phyloP scores from a whole-genome alignment of 139 green algal genomes.

The Picochlorum sp. region DNA sequence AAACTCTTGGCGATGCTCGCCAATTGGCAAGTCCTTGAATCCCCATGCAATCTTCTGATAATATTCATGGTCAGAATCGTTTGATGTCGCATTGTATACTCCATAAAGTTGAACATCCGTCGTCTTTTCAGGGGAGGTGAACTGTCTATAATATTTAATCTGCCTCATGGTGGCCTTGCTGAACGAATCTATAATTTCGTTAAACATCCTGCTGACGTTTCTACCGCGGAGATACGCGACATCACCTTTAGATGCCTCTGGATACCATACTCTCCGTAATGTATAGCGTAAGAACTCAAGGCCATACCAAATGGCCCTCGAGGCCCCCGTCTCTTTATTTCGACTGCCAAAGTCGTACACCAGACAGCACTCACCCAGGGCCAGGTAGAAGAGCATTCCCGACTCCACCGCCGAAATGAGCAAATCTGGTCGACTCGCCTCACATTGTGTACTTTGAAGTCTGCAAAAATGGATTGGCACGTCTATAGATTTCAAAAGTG shows the following conservation, averaged over 20 bases:
- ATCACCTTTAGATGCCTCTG: background rate
- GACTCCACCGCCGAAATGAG: slow-evolving; percentile 48
- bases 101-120: slow-evolving; percentile 10
- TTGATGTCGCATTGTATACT: background rate
- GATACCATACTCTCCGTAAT: slow-evolving; percentile 12
- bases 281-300: slow-evolving; percentile 43
- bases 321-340: slow-evolving; percentile 40
- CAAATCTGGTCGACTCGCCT: slow-evolving; percentile 56
- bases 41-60: slow-evolving; percentile 4
- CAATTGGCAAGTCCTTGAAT: background rate
- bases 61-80: background rate
- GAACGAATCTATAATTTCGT: background rate
- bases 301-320: slow-evolving; percentile 63
- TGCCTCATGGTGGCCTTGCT: background rate
- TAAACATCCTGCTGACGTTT: slow-evolving; percentile 9
- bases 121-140: background rate
- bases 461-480: slow-evolving; percentile 36
- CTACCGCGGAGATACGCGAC: slow-evolving; percentile 11
- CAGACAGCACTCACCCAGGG: slow-evolving; percentile 52
- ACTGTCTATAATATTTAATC: slow-evolving; percentile 10
- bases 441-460: slow-evolving; percentile 50
- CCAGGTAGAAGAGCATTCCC: slow-evolving; percentile 45
- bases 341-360: slow-evolving; percentile 48
- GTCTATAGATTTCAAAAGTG: slow-evolving; percentile 25
- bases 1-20: background rate